A percentile compares a stretch with the other conserved stretches of the same genome.
These are phyloP conservation scores for Trypanosoma lewisi DNA, from an alignment of 208 protist species.

Conservation along the genomic window DNA sequence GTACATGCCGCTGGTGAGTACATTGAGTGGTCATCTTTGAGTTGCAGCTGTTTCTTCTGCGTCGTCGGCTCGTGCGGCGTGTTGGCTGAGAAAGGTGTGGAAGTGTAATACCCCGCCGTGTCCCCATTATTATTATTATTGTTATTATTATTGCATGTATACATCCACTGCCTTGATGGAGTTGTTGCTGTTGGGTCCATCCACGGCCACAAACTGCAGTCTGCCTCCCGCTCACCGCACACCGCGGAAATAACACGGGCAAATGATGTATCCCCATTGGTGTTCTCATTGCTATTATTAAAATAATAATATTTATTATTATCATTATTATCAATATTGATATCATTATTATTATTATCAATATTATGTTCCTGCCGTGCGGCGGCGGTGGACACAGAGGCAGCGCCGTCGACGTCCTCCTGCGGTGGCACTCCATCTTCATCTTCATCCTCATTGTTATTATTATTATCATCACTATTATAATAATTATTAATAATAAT, in stretches of 20 bases:
- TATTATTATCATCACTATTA: background rate
- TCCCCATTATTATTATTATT: background rate
- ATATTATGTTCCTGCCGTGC: background rate
- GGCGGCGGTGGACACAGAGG: constrained; percentile 5
- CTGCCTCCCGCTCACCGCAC: too few relatives aligned
- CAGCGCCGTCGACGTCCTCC: background rate
- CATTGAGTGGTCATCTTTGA: constrained; percentile 13
- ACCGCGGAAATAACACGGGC: too few relatives aligned
- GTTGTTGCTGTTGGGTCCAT: too few relatives aligned
- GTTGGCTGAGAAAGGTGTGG: constrained; percentile 9
- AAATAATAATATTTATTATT: background rate
- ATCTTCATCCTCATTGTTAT: background rate
- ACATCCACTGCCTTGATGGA: too few relatives aligned
- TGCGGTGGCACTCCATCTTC: constrained; percentile 20
- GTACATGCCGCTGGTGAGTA: constrained; percentile 37
- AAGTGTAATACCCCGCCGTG: background rate
- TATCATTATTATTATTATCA: background rate
- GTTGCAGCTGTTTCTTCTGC: constrained; percentile 1
- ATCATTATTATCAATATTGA: background rate
- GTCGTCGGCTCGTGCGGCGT: constrained; percentile 19
- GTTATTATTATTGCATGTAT: background rate
- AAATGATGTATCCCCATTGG: background rate
- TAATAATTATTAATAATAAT: too few relatives aligned
- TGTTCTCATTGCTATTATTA: background rate
- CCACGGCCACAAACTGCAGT: too few relatives aligned